These are phyloP conservation scores for Sporothrix inflata DNA, from an alignment of 2,329 filamentous ascomycete species.

Conservation along the genomic window DNA sequence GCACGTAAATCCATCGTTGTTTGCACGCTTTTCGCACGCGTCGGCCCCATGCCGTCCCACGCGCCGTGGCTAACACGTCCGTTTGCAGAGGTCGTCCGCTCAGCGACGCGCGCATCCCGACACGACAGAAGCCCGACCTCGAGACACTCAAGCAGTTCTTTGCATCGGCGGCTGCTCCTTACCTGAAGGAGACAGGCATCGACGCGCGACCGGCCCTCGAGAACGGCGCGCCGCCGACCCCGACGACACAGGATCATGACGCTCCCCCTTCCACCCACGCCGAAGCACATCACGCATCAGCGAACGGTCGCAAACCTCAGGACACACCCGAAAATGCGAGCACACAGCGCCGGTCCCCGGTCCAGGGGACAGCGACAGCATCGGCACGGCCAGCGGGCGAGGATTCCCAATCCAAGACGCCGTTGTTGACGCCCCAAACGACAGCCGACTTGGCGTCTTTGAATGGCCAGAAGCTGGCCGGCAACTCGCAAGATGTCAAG, in stretches of 20 bases:
- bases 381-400: neutral
- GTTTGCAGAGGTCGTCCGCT: slow-evolving; percentile 51
- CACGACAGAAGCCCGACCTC: slow-evolving; percentile 50
- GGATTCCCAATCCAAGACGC: slow-evolving; percentile 7
- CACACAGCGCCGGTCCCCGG: slow-evolving; percentile 1
- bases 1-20: slow-evolving; percentile 32
- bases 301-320: neutral
- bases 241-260: slow-evolving; percentile 18
- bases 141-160: slow-evolving; percentile 48
- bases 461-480: neutral
- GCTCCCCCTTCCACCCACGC: neutral
- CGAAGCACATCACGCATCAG: neutral
- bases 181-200: slow-evolving; percentile 27
- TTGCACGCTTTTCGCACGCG: slow-evolving; percentile 25
- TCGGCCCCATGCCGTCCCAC: neutral
- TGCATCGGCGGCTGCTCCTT: slow-evolving; percentile 36
- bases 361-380: neutral
- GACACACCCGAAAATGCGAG: neutral
- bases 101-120: slow-evolving; percentile 57
- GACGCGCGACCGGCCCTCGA: slow-evolving; percentile 20
- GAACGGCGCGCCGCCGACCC: slow-evolving; percentile 15
- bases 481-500: neutral
- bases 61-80: slow-evolving; percentile 32
- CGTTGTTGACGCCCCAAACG: neutral
- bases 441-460: slow-evolving; percentile 3